A percentile compares a stretch with the other conserved stretches of the same genome.
phyloP scores from a whole-genome alignment of 495 filamentous ascomycete genomes.

The Penicillium chermesinum region DNA sequence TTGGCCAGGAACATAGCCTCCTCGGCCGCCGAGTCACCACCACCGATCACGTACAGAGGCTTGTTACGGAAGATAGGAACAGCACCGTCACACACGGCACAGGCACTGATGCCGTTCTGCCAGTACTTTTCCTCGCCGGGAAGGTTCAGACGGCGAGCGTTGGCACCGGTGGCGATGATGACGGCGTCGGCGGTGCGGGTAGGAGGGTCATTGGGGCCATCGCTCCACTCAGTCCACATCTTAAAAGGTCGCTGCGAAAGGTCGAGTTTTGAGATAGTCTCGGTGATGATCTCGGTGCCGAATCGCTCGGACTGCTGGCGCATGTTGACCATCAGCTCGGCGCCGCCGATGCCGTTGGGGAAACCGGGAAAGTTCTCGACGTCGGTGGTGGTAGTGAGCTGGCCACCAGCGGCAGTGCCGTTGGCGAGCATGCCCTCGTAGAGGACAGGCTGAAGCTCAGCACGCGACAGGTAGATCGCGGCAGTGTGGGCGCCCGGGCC shows the following conservation, averaged over 20 bases:
- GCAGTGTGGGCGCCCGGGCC: constrained; percentile 97
- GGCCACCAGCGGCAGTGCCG: constrained; percentile 91
- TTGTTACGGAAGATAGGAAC: constrained; percentile 97
- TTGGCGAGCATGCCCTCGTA: constrained; percentile 98
- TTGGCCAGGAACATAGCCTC: constrained; percentile 97
- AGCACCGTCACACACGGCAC: constrained; percentile 95
- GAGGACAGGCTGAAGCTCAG: constrained; percentile 81
- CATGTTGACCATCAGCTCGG: constrained; percentile 92
- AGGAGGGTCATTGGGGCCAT: constrained; percentile 55
- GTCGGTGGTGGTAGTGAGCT: constrained; percentile 96
- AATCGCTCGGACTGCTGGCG: constrained; percentile 84
- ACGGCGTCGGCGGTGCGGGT: constrained; percentile 79
- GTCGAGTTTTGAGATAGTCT: constrained; percentile 88
- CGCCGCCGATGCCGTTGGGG: constrained; percentile 77
- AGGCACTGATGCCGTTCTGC: constrained; percentile 95
- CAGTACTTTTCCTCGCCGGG: constrained; percentile 92
- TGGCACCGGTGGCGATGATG: constrained; percentile 94
- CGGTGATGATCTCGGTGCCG: constrained; percentile 84
- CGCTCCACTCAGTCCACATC: constrained; percentile 84
- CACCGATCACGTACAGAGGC: constrained; percentile 91
- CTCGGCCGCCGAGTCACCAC: constrained; percentile 94
- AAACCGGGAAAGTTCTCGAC: constrained; percentile 98
- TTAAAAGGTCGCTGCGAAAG: constrained; percentile 82
- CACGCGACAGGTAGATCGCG: constrained; percentile 90
- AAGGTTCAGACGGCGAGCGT: constrained; percentile 74